Conservation (phyloP, 352 stramenopile genomes). For the Phytopythium sindhum region DNA sequence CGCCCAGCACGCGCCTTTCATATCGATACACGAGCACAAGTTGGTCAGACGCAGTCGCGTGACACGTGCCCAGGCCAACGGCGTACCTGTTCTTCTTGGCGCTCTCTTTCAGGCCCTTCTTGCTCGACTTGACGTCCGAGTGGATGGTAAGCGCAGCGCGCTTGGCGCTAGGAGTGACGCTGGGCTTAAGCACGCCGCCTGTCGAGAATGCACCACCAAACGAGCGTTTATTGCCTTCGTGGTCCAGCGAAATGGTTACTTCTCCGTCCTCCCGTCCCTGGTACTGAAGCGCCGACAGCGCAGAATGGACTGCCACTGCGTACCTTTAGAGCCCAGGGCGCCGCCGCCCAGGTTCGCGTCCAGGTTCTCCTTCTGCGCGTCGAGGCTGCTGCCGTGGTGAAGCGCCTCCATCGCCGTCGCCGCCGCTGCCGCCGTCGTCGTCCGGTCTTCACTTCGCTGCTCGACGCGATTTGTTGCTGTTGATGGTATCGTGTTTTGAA, state of each 20-base stretch:
- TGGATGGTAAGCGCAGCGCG: constrained; percentile 33
- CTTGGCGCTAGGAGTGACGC: constrained; percentile 21
- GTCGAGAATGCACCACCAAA: constrained; percentile 5
- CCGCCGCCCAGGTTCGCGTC: constrained; percentile 19
- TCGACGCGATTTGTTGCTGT: background rate
- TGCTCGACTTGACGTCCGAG: constrained; percentile 35
- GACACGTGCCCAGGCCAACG: background rate
- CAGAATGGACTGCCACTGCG: background rate
- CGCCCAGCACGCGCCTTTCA: constrained; percentile 52
- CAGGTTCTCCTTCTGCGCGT: constrained; percentile 77
- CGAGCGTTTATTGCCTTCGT: constrained; percentile 1
- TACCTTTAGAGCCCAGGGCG: constrained; percentile 29
- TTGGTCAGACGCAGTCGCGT: background rate
- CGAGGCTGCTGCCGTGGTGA: constrained; percentile 13
- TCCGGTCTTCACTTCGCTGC: background rate
- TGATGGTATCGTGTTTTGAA: constrained; percentile 21
- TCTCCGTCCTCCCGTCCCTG: background rate
- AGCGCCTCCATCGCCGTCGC: constrained; percentile 46
- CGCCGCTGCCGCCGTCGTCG: background rate
- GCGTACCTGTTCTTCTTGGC: constrained; percentile 37
- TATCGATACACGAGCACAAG: background rate
- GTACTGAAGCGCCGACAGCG: background rate
- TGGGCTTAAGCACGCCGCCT: background rate
- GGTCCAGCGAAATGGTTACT: background rate
- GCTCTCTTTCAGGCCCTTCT: constrained; percentile 32